These are phyloP conservation scores for Flaveria linearis DNA, from an alignment of 129 eudicot genomes.

Conservation along the genomic window DNA sequence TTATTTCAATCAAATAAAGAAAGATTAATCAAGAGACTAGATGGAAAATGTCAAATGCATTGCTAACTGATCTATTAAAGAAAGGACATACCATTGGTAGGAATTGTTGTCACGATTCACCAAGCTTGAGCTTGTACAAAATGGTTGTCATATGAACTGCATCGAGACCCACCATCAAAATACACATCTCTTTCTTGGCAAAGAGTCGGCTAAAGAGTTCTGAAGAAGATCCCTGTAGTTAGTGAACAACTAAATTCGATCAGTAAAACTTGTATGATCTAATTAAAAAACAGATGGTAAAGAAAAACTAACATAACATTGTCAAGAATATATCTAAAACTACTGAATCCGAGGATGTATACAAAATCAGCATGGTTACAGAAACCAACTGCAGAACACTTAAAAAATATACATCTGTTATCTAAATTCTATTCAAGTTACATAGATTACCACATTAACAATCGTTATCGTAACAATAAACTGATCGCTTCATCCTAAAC, in stretches of 20 bases:
- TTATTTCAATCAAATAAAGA: background rate
- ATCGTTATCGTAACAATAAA: background rate
- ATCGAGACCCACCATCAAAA: conserved; percentile 71
- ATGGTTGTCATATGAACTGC: conserved; percentile 75
- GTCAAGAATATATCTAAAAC: background rate
- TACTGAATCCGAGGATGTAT: conserved; percentile 9
- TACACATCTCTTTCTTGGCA: conserved; percentile 70
- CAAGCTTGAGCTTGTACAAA: conserved; percentile 69
- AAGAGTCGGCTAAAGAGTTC: conserved; percentile 69
- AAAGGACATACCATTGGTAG: conserved; percentile 58
- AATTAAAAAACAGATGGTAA: background rate
- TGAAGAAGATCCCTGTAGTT: conserved; percentile 43
- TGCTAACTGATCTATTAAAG: background rate
- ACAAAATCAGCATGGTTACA: conserved; percentile 15
- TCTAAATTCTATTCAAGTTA: background rate
- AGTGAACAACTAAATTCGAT: conserved; percentile 15
- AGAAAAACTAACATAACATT: background rate
- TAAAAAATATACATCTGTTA: background rate
- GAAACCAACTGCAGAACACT: conserved; percentile 12
- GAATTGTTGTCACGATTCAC: conserved; percentile 67
- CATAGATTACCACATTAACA: background rate
- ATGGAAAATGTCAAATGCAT: background rate
- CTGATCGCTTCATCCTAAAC: background rate
- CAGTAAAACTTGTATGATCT: background rate
- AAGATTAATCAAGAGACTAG: background rate